These are phyloP conservation scores for Cytospora paraplurivora DNA, from an alignment of 2,329 filamentous ascomycete species.

Conservation along the genomic window DNA sequence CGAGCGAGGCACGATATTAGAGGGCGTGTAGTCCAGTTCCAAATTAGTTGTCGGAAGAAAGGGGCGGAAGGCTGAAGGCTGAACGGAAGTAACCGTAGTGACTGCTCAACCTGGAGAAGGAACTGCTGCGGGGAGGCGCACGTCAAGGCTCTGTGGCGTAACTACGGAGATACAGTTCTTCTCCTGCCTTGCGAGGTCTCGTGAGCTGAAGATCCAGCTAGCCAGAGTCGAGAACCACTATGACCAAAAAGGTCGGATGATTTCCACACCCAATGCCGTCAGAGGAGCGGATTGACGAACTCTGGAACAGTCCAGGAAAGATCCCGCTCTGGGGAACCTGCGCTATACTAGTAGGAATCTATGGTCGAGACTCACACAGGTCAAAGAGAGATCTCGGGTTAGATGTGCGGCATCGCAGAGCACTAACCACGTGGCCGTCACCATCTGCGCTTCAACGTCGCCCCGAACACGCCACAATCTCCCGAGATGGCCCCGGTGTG, in stretches of 20 bases:
- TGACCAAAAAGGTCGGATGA: neutral
- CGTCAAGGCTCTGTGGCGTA: neutral
- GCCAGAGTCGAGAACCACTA: neutral
- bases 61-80: neutral
- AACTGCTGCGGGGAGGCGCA: neutral
- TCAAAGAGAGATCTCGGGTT: neutral
- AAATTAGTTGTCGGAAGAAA: constrained; percentile 2
- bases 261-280: neutral
- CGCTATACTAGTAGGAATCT: neutral
- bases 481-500: neutral
- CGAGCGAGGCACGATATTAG: constrained; percentile 26
- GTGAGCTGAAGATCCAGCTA: neutral
- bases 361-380: neutral
- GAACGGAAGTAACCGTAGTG: neutral
- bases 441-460: neutral
- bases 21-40: neutral
- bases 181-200: neutral
- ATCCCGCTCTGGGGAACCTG: neutral
- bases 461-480: constrained; percentile 1
- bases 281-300: neutral
- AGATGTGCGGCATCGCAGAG: neutral
- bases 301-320: neutral
- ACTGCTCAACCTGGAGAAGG: neutral
- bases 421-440: neutral
- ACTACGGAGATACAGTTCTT: neutral